Base-by-base conservation (phyloP, 73 alveolate species). In the Tetrahymena borealis region DNA sequence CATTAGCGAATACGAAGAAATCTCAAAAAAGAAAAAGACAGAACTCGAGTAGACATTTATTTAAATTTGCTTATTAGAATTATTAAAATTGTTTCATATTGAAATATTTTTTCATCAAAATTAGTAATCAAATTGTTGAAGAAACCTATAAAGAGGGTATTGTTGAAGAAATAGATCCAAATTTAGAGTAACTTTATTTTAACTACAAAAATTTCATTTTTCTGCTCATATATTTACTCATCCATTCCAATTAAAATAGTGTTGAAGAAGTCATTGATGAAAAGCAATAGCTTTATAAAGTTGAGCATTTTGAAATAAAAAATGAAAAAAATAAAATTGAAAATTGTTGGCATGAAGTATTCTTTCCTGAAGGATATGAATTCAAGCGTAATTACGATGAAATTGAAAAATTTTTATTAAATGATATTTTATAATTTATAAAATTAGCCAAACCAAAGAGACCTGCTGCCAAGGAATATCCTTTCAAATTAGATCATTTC, bases 401-500 rank as follows among this genome's bases (percentile, higher is more conserved):
- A n/a, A 60, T 60, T n/a, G n/a, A 20, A 20, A 6, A 13, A 13
- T 32, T 15, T 60, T 60, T 18, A 12, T 20, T 41, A 4, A 31
- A 4, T 41, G 20, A 41, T n/a, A 24, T 60, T 24, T 60, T 60
- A 3, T 0, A 5, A 24, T 60, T 16, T 11, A 42, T n/a, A 42
- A 42, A 60, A 60, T 60, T 60, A 91, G 91, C 42, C 37, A 40
- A 39, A 28, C 78, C 91, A 79, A 33, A 78, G 93, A 35, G 91
- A 93, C 85, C 85, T 24, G 94, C 94, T 79, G 99, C 99, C 28
- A 97, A 96, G 90, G 94, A 96, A 78, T 99, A 97, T 94, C 94
- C 94, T 38, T 99, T 99, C 94, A 95, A 93, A 60, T 96, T 99
- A 20, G 99, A 99, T 95, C 96, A 96, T 78, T 99, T 99, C 96